phyloP scores from a whole-genome alignment of 2,329 filamentous ascomycete genomes.

The Pseudophaeomoniella oleicola region DNA sequence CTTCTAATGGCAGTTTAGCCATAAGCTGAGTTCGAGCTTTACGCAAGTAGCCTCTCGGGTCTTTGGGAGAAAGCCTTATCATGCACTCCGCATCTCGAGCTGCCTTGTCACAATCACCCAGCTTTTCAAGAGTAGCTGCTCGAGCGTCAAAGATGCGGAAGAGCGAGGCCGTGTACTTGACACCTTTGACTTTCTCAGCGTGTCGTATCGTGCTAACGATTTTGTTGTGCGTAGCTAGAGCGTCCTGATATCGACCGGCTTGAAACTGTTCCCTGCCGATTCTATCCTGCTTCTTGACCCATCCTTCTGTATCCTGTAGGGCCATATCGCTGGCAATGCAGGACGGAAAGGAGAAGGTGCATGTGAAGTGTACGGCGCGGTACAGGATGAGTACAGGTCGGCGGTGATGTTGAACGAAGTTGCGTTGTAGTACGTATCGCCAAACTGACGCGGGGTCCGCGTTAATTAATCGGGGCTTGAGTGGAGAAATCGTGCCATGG shows the following conservation, averaged over 20 bases:
- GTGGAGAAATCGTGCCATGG: no score
- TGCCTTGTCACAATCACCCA: neutral
- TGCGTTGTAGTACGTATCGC: no score
- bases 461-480: no score
- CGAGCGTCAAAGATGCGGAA: neutral
- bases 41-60: neutral
- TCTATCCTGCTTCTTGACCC: neutral
- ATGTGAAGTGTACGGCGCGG: no score
- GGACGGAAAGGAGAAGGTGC: no score
- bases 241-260: neutral
- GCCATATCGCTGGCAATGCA: no score
- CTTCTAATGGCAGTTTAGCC: neutral
- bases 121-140: neutral
- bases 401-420: no score
- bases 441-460: no score
- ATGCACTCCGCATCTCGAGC: neutral
- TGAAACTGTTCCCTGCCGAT: neutral
- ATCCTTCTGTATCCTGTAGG: neutral
- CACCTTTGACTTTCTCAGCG: neutral
- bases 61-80: neutral
- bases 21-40: neutral
- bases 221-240: neutral
- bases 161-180: neutral
- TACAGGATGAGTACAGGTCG: no score
- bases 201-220: neutral